Conservation (phyloP, 306 rosid species). For the Quercus cerris region DNA sequence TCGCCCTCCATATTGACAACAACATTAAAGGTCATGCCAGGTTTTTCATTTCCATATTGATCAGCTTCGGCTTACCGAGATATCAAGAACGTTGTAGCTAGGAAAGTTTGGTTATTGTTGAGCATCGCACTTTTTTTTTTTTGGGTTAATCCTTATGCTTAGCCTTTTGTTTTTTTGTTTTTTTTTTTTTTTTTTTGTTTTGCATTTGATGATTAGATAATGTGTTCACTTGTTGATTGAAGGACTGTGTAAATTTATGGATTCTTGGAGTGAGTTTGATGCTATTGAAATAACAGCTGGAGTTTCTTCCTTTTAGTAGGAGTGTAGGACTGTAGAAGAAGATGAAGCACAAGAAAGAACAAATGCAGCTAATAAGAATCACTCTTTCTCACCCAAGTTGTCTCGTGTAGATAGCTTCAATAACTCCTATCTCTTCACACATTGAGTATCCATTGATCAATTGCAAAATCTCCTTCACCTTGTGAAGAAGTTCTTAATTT, state of each 20-base stretch:
- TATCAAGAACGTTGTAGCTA: conserved; percentile 7
- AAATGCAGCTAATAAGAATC: not conserved
- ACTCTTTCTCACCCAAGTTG: conserved; percentile 3
- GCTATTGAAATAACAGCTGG: not conserved
- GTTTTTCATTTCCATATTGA: not conserved
- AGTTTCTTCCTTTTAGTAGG: conserved; percentile 4
- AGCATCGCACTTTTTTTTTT: conserved; percentile 20
- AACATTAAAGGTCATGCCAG: not conserved
- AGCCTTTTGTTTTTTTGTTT: not conserved
- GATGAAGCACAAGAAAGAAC: conserved; percentile 14
- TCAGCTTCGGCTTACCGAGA: conserved; percentile 11
- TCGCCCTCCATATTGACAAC: conserved; percentile 75
- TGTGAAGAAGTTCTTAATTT: not conserved
- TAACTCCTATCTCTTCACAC: not conserved
- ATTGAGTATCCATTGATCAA: not conserved
- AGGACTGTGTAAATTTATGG: conserved; percentile 50
- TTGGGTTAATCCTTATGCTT: not conserved
- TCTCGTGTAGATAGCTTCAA: not conserved
- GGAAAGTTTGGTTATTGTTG: conserved; percentile 22
- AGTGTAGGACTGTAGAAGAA: not conserved
- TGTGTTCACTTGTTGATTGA: conserved; percentile 30
- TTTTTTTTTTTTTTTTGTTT: not conserved
- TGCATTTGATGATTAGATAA: conserved; percentile 19
- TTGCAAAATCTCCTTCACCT: not conserved
- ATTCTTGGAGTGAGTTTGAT: conserved; percentile 26